Base-by-base conservation (phyloP, 2,329 filamentous ascomycete species). In the Gaeumannomyces tritici region DNA sequence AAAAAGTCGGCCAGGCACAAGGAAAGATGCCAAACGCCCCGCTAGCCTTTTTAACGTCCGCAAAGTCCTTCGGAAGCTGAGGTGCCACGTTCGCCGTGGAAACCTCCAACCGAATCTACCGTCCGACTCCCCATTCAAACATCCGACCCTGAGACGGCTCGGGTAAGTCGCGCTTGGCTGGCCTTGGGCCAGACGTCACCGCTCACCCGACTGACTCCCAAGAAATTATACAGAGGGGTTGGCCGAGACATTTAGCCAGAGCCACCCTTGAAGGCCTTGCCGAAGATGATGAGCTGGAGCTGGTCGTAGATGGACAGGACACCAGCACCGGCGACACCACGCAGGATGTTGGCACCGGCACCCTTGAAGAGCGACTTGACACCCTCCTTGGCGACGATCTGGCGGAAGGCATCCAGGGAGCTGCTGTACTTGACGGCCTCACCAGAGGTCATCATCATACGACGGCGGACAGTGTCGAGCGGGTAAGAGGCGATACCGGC, bases 311-410 rank as follows among this genome's bases (percentile, higher is more conserved):
- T 97, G 81, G 95, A 99, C 79, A 99, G 87, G 79, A 99, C 95
- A 99, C 95, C 95, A 85, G 95, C 95, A 91, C 95, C 96, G 77
- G 95, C 95, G 77, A 99, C 95, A 97, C 95, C 96, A 96, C 95
- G 95, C 84, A 99, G 95, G 78, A 99, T 99, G 91, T 99, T 99
- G 88, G 95, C 95, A 91, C 95, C 95, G 79, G 95, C 95, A 93
- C 95, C 95, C 91, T 99, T 99, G 93, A 99, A 99, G 82, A 99
- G 93, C 75, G 95, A 99, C 84, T 87, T 90, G 82, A 96, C 83
- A 87, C 95, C 95, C 87, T 98, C 95, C 83, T 90, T 91, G 84
- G 93, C 93, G 76, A 98, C 80, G 77, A 99, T 99, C 89, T 98
- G 91, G 81, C 85, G 86, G 81, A 88, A 93, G 77, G 95, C 95